Evolutionary conservation across 192 early-diverging fungal genomes (phyloP).

Genomic region (Gryganskiella cystojenkinii): DNA sequence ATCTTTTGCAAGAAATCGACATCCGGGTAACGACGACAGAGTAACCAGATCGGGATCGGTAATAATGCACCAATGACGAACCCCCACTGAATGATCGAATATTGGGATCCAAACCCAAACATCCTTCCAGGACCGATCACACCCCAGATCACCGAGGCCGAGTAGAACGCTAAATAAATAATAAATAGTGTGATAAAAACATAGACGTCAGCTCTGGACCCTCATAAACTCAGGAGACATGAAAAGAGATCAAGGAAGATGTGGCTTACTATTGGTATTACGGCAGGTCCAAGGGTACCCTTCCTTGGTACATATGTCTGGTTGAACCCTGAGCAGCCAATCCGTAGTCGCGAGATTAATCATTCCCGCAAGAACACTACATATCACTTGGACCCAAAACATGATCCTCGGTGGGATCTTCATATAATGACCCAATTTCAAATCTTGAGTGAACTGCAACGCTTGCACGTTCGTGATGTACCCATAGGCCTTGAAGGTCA

Average conservation of each 20-base stretch:
- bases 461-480: constrained; percentile 60
- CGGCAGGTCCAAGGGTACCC: constrained; percentile 45
- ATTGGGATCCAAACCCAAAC: constrained; percentile 52
- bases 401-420: constrained; percentile 69
- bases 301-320: constrained; percentile 50
- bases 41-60: constrained; percentile 61
- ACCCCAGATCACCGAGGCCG: constrained; percentile 79
- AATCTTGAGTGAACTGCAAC: constrained; percentile 60
- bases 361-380: constrained; percentile 56
- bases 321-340: constrained; percentile 28
- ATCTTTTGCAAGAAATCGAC: constrained; percentile 44
- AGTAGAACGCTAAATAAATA: constrained; percentile 60
- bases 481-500: constrained; percentile 68
- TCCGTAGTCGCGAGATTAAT: constrained; percentile 51
- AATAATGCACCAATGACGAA: constrained; percentile 60
- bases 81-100: constrained; percentile 57
- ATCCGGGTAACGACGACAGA: constrained; percentile 61
- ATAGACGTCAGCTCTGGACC: too few relatives aligned
- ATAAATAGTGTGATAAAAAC: too few relatives aligned
- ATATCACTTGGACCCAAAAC: constrained; percentile 59
- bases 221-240: too few relatives aligned
- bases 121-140: constrained; percentile 71
- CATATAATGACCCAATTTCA: constrained; percentile 73
- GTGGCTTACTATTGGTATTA: constrained; percentile 59
- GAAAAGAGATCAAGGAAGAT: too few relatives aligned